Evolutionary conservation across 2,329 filamentous ascomycete species (phyloP).

Genomic region (Amauroascus verrucosus): DNA sequence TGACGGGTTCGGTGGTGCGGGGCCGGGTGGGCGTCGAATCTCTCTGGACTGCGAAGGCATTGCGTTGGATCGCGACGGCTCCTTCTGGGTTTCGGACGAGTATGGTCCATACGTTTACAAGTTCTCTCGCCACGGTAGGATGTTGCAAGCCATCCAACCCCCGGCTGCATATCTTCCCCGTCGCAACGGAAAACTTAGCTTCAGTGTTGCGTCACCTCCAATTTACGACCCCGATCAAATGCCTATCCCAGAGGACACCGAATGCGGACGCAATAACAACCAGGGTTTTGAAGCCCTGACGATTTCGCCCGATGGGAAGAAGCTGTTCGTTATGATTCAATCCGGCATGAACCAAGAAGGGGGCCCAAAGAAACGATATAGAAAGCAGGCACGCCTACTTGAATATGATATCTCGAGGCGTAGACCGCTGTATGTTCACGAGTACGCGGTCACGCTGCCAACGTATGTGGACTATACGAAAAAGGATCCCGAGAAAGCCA

Average conservation of each 20-base stretch:
- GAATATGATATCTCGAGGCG: conserved; percentile 49
- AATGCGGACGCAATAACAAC: conserved; percentile 58
- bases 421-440: conserved; percentile 43
- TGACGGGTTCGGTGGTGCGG: conserved; percentile 55
- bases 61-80: conserved; percentile 48
- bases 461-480: conserved; percentile 44
- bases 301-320: conserved; percentile 51
- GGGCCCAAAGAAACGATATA: conserved; percentile 44
- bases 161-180: conserved; percentile 55
- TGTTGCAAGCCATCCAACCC: conserved; percentile 54
- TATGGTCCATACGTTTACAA: conserved; percentile 62
- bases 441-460: conserved; percentile 59
- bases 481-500: conserved; percentile 41
- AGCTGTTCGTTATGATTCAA: conserved; percentile 56
- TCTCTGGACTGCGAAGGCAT: conserved; percentile 58
- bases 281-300: conserved; percentile 65
- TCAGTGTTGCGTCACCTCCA: conserved; percentile 55
- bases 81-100: conserved; percentile 62
- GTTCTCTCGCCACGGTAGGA: conserved; percentile 48
- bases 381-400: conserved; percentile 52
- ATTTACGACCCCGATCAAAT: conserved; percentile 44
- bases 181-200: conserved; percentile 52
- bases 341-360: conserved; percentile 55
- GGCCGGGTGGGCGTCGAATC: conserved; percentile 50
- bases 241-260: conserved; percentile 47